phyloP scores from a whole-genome alignment of 2,329 filamentous ascomycete genomes.

The Teratosphaeria gauchensis region DNA sequence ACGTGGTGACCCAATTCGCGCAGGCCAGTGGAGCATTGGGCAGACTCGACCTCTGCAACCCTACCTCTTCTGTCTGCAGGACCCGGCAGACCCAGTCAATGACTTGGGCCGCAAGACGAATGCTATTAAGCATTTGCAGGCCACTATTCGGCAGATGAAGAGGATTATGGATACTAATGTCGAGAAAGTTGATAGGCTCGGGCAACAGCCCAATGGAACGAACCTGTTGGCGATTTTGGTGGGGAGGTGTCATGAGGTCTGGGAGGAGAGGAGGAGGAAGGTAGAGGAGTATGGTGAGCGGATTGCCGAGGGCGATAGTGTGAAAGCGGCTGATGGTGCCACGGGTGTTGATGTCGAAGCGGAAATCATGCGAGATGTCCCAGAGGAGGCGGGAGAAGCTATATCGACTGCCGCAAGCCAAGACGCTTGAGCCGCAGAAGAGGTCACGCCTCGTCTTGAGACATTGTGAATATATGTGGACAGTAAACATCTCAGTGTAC shows the following conservation, averaged over 20 bases:
- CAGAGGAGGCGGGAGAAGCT: not conserved
- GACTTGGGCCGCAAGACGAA: conserved; percentile 44
- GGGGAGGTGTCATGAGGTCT: conserved; percentile 20
- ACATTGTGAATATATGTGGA: no score
- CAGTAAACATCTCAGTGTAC: no score
- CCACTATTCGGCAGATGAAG: conserved; percentile 27
- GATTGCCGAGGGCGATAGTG: not conserved
- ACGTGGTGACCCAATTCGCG: conserved; percentile 12
- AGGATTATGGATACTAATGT: conserved; percentile 10
- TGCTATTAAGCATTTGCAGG: conserved; percentile 42
- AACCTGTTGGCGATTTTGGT: conserved; percentile 15
- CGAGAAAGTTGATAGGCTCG: not conserved
- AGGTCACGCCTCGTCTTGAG: no score
- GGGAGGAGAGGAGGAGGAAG: conserved; percentile 11
- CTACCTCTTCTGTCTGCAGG: conserved; percentile 46
- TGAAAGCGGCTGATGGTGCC: not conserved
- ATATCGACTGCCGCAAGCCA: not conserved
- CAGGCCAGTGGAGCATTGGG: conserved; percentile 30
- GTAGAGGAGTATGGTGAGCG: conserved; percentile 17
- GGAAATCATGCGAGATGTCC: not conserved
- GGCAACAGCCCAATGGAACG: not conserved
- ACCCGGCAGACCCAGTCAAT: conserved; percentile 49
- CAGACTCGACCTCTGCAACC: conserved; percentile 24
- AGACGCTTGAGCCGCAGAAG: not conserved
- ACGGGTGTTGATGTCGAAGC: not conserved